Base-by-base conservation (phyloP, 2,329 filamentous ascomycete genomes). In the Alternaria dauci region DNA sequence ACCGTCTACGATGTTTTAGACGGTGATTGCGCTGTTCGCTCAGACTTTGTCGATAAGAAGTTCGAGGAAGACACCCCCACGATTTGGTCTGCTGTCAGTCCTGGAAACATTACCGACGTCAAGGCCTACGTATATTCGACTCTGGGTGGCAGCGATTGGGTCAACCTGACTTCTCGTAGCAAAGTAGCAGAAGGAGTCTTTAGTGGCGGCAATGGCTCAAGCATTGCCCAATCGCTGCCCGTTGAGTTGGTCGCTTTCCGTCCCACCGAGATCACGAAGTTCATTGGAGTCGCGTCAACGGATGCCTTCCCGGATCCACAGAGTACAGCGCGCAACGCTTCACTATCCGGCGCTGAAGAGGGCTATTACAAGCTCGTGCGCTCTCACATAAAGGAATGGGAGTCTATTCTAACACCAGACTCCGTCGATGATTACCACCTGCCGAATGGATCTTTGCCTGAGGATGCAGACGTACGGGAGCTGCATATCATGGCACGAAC, bases 1-100 rank as follows among this genome's bases (percentile, higher is more conserved):
- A 87, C 84, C 0, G 81, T 92, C 3, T 87, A 87, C 12, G 91
- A 92, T 74, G 80, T 91, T 0, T 72, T 92, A 5, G 88, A 92
- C 66, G 90, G 90, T 0, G 84, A 86, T 63, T 86, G 87, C 67
- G 89, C 90, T n/a, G 86, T 89, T 8, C 83, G 89, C 14, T 87
- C 88, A 0, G 83, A 86, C 43, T 85, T 87, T 59, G 83, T 83
- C 1, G 81, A 81, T 1, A 90, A 87, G 26, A 85, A 84, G 1
- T 78, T 82, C 38, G 86, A 88, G 39, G 75, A 81, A 2, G 80
- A 83, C 18, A 79, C 74, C 11, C 72, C 78, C 11, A 81, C 85
- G 1, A 89, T 93, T 43, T 91, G 85, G 80, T 84, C 87, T 2
- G 85, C 88, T 1, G 89, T 93, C 2, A 83, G 84, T 26, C 90